Evolutionary conservation across 768 basidiomycete genomes (phyloP).

Genomic region (Mycena polygramma): DNA sequence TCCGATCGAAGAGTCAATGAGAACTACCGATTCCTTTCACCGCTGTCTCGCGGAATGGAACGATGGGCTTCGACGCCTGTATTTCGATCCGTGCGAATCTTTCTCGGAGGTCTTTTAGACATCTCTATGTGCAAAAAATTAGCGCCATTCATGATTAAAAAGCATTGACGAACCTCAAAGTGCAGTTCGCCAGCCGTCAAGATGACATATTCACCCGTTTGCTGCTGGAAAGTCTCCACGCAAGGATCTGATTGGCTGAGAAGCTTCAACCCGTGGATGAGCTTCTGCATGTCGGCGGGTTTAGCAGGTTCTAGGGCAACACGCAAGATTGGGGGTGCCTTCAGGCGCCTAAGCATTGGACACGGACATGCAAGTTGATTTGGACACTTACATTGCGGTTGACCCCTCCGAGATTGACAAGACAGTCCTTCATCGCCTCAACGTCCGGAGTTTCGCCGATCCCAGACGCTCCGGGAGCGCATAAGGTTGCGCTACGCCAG

Average conservation of each 20-base stretch:
- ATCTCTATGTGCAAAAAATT: conserved; percentile 69
- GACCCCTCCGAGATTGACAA: conserved; percentile 88
- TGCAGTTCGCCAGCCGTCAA: conserved; percentile 96
- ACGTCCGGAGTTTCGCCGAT: conserved; percentile 49
- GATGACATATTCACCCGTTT: conserved; percentile 98
- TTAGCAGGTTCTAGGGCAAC: conserved; percentile 91
- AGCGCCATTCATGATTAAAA: background rate
- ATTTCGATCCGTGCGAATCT: conserved; percentile 95
- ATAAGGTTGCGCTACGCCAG: conserved; percentile 91
- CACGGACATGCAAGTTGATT: conserved; percentile 8
- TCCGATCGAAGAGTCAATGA: conserved; percentile 1
- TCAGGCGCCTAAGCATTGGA: background rate
- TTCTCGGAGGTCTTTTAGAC: conserved; percentile 95
- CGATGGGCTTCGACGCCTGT: conserved; percentile 94
- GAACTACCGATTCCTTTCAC: conserved; percentile 78
- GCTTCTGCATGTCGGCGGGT: conserved; percentile 89
- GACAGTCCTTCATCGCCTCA: conserved; percentile 57
- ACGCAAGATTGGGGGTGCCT: conserved; percentile 93
- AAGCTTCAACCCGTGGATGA: conserved; percentile 88
- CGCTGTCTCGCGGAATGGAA: conserved; percentile 97
- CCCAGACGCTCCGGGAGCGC: conserved; percentile 69
- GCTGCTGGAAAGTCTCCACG: conserved; percentile 96
- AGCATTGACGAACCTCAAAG: conserved; percentile 75
- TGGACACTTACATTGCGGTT: conserved; percentile 67
- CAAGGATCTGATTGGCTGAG: conserved; percentile 97